Evolutionary conservation across 106 monocot species (phyloP), one percentile per base, ranked within the genome.

Genomic region (Chionographis japonica): DNA sequence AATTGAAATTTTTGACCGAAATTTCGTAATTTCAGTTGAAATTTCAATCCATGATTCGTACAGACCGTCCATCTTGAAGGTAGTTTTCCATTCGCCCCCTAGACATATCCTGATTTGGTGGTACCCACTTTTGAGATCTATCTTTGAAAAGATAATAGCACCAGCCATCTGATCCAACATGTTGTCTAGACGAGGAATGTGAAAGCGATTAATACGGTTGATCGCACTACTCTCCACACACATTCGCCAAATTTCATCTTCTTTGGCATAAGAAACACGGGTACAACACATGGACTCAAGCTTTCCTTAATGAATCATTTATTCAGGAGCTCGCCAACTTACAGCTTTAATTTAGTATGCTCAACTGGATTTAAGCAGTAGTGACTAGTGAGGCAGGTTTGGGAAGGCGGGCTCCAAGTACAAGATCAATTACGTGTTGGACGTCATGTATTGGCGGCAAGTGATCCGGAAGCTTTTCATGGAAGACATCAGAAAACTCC

Each of bases 401-500:
- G 4, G 54, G 67, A 3, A 68, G 36, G 1, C 2, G 2, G 2
- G 54, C 51, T 36, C 55, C 68, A 4, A 15, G 40, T 8, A 68
- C 19, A 1, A 68, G 16, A 8, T 68, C 68, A n/a, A 68, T 40
- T 8, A 16, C 2, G 52, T 68, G 56, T 15, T 54, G 67, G 37
- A 68, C 37, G 20, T 68, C 54, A 54, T 12, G 52, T 8, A 27
- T 4, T 4, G 67, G 67, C 8, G 67, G 52, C 37, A 68, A 54
- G 2, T 14, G 8, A 37, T 68, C 20, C 4, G 67, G 53, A 3
- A 62, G 15, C 3, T 40, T 9, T 3, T 62, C 38, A 15, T 12
- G 27, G 62, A 42, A 27, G 27, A 27, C 27, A 27, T 27, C 27
- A 27, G 27, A 27, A 27, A 1, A 27, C 27, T 27, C 27, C 27